Base-by-base conservation (phyloP, 768 basidiomycete genomes). In the Panaeolus cyanescens region DNA sequence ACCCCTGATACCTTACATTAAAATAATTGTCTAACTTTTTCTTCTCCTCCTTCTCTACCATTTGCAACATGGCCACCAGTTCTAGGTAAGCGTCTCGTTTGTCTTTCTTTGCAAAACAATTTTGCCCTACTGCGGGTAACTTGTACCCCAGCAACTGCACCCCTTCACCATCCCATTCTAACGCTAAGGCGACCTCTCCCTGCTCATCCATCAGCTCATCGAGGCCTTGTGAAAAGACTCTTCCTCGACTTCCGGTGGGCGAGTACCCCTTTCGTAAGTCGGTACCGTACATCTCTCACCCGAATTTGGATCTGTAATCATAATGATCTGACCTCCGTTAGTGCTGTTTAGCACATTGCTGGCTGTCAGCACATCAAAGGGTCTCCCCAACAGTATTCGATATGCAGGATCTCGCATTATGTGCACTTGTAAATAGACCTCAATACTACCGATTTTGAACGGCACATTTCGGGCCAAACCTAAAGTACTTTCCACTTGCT, bases 371-470 rank as follows among this genome's bases (percentile, higher is more conserved):
- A 62, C 55, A 4, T 70, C 67, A 54, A 73, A 72, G 0, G 70
- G 71, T n/a, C 63, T 59, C 2, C 70, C 70, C 0, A 71, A 20
- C 9, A 74, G 57, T 1, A 72, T 56, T 12, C 69, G 32, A 55
- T 73, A 74, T 0, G 71, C 65, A 0, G 72, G 67, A 3, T 65
- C 42, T 1, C 60, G 37, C 2, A 74, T 60, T 5, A 74, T 60
- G 55, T 74, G 70, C 0, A 71, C 66, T 62, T 74, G 72, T 10
- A 73, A 17, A 25, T 66, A 70, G 4, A 75, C 0, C 5, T 55
- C 67, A 1, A 72, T 56, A 13, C 59, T 53, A 8, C 65, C 70
- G 25, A 75, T 45, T 0, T 10, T 17, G 17, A 39, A 39, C 3
- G 37, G 37, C 37, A 39, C 37, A 19, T 39, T 54, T 32, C 32